A percentile compares a stretch with the other conserved stretches of the same genome.
These are phyloP conservation scores for Coemansia sp. DNA, from an alignment of 192 early-diverging fungal genomes.

Conservation along the genomic window DNA sequence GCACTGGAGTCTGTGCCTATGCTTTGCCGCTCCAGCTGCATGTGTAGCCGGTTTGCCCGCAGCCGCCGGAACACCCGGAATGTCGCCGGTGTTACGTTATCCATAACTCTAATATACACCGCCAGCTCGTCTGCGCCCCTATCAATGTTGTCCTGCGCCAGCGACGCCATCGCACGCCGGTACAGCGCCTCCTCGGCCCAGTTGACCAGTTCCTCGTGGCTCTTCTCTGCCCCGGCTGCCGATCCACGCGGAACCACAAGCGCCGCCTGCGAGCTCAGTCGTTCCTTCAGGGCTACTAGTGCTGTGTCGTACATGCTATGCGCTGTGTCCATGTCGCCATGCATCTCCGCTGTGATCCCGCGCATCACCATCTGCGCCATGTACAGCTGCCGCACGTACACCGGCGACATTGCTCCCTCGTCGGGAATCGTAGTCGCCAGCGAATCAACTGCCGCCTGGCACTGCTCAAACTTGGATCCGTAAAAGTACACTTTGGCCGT, in stretches of 20 bases:
- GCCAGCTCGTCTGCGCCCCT: constrained; percentile 21
- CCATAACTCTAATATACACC: constrained; percentile 47
- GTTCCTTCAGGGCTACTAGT: constrained; percentile 24
- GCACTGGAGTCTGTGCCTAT: constrained; percentile 37
- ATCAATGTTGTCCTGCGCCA: constrained; percentile 24
- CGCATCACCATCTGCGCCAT: constrained; percentile 61
- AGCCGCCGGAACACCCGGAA: constrained; percentile 58
- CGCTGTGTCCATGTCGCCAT: constrained; percentile 45
- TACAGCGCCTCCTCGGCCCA: constrained; percentile 75
- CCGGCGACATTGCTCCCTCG: constrained; percentile 52
- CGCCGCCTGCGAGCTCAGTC: constrained; percentile 27
- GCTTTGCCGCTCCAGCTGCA: constrained; percentile 45
- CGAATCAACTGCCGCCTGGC: constrained; percentile 20
- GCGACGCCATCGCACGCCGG: constrained; percentile 56
- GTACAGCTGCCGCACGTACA: constrained; percentile 61
- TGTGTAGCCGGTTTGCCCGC: constrained; percentile 55
- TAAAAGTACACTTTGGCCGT: constrained; percentile 63
- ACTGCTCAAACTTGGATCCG: constrained; percentile 51
- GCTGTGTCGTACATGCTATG: constrained; percentile 57
- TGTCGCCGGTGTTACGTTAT: constrained; percentile 40
- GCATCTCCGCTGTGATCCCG: constrained; percentile 46
- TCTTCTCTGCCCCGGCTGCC: constrained; percentile 9
- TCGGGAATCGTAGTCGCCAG: constrained; percentile 37
- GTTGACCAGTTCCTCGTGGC: constrained; percentile 57
- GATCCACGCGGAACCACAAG: constrained; percentile 47